Evolutionary conservation across 257 asterid species (phyloP).

Genomic region (Cynanchum wilfordii): DNA sequence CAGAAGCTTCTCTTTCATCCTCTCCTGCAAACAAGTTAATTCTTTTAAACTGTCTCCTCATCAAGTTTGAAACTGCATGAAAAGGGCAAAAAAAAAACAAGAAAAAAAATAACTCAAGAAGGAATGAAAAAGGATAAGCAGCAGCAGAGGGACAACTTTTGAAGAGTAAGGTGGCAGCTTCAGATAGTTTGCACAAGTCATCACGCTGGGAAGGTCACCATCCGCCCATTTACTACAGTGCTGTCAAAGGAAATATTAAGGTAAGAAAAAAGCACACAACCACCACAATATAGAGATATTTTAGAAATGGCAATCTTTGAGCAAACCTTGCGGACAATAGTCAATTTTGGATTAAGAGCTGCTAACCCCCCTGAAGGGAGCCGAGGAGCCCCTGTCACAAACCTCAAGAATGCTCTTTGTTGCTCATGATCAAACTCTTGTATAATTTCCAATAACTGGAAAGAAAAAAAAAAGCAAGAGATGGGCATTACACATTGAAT

Average conservation of each 20-base stretch:
- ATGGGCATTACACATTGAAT: not conserved
- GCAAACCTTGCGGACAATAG: slow-evolving; percentile 86
- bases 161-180: slow-evolving; percentile 95
- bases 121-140: not conserved
- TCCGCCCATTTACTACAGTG: slow-evolving; percentile 57
- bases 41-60: not conserved
- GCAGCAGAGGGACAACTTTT: slow-evolving; percentile 37
- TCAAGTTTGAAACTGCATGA: not conserved
- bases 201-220: slow-evolving; percentile 86
- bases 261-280: not conserved
- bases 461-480: slow-evolving; percentile 4
- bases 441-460: slow-evolving; percentile 78
- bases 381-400: slow-evolving; percentile 94
- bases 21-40: slow-evolving; percentile 42
- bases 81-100: not conserved
- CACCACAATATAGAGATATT: not conserved
- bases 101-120: not conserved
- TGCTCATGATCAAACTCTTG: slow-evolving; percentile 65
- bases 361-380: slow-evolving; percentile 94
- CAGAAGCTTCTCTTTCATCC: slow-evolving; percentile 75
- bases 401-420: slow-evolving; percentile 87
- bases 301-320: not conserved
- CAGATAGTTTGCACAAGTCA: slow-evolving; percentile 93
- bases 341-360: slow-evolving; percentile 85
- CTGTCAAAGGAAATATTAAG: slow-evolving; percentile 30